Percentiles rank a stretch among this genome's conserved stretches.
phyloP scores from a whole-genome alignment of 257 asterid species.

The Echium plantagineum region DNA sequence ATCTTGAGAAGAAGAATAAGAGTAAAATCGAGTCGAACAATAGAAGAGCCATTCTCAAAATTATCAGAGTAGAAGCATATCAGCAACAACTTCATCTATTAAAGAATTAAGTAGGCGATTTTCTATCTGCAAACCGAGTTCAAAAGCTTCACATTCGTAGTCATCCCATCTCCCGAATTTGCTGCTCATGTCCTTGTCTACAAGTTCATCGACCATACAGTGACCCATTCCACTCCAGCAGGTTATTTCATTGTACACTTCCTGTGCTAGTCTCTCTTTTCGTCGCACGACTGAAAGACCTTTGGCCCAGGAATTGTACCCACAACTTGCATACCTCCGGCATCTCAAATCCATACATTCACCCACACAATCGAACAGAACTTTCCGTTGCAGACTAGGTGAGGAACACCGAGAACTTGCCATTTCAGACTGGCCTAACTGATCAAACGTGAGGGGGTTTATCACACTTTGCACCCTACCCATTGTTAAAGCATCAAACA shows the following conservation, averaged over 20 bases:
- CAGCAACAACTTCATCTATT: conserved; percentile 71
- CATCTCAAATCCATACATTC: conserved; percentile 59
- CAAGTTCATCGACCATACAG: conserved; percentile 78
- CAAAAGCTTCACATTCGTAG: conserved; percentile 65
- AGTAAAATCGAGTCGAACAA: conserved; percentile 1
- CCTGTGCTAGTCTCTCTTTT: conserved; percentile 54
- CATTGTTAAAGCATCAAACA: conserved; percentile 47
- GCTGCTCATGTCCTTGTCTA: conserved; percentile 80
- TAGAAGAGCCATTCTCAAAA: conserved; percentile 6
- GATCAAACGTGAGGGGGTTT: conserved; percentile 39
- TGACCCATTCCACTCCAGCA: conserved; percentile 51
- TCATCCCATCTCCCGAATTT: conserved; percentile 75
- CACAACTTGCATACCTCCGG: conserved; percentile 38
- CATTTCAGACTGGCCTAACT: conserved; percentile 26
- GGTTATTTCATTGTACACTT: conserved; percentile 48
- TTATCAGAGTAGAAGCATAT: conserved; percentile 33
- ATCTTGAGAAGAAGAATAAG: background rate
- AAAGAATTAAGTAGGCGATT: conserved; percentile 51
- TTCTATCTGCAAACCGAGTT: conserved; percentile 64
- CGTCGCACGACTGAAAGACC: conserved; percentile 33
- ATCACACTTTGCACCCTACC: conserved; percentile 38
- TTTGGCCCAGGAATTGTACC: conserved; percentile 41
- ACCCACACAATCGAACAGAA: conserved; percentile 53
- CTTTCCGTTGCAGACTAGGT: conserved; percentile 30
- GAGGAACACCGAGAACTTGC: conserved; percentile 12